Evolutionary conservation across 129 eudicot species (phyloP), one percentile per base, ranked within the genome.

Genomic region (Erigeron canadensis): DNA sequence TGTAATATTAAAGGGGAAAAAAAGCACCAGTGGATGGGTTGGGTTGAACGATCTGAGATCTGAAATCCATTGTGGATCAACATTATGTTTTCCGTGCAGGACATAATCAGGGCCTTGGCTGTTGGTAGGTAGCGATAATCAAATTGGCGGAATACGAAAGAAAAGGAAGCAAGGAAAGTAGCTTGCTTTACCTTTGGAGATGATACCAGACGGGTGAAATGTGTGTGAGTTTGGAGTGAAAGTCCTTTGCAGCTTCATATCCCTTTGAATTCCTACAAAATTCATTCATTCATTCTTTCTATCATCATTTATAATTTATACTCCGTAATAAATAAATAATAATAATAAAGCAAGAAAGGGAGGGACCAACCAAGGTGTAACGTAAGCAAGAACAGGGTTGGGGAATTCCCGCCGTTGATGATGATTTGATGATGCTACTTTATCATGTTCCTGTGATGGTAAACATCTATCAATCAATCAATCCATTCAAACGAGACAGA

Each of bases 151-250:
- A n/a, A n/a, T n/a, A n/a, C n/a, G n/a, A n/a, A n/a, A n/a, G n/a
- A n/a, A n/a, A n/a, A n/a, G n/a, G n/a, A n/a, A n/a, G n/a, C n/a
- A n/a, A n/a, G n/a, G n/a, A n/a, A n/a, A n/a, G n/a, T n/a, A n/a
- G n/a, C n/a, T n/a, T n/a, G n/a, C n/a, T n/a, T n/a, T 80, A 77
- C 98, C 97, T 94, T 81, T 94, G 90, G 5, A 94, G 83, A 72
- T 94, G 85, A 74, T 94, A 94, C 98, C 98, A 94, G 57, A 94
- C 98, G 0, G 98, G 98, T n/a, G 98, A 87, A 41, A 94, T 72
- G 77, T 90, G 98, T 2, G 96, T 94, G 72, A 94, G 22, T 85
- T 94, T 94, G 67, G 84, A 84, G 68, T 70, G 76, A 78, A 94
- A 94, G 69, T 72, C 78, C 83, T 87, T 94, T 58, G 98, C 98